These are phyloP conservation scores for Thelephora terrestris DNA, from an alignment of 1,284 basidiomycete genomes.

Conservation along the genomic window DNA sequence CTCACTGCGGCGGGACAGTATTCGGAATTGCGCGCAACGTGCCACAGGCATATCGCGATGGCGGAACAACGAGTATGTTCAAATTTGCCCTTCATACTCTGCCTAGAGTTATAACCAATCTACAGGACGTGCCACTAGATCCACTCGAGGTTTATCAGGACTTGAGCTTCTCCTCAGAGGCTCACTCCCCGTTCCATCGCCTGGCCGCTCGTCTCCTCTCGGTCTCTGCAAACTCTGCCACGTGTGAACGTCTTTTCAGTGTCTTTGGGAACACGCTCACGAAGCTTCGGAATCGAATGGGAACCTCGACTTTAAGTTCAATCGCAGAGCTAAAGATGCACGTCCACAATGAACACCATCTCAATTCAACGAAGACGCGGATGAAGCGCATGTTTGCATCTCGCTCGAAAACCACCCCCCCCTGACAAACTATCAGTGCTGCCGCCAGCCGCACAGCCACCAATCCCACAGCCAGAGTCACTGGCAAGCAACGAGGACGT, in stretches of 20 bases:
- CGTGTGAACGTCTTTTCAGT: conserved; percentile 14
- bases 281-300: conserved; percentile 11
- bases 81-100: not conserved
- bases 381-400: not conserved
- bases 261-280: conserved; percentile 11
- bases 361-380: conserved; percentile 1
- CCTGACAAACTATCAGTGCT: no score
- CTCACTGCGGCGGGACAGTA: not conserved
- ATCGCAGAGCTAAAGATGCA: conserved; percentile 14
- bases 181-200: not conserved
- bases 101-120: not conserved
- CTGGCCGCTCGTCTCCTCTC: conserved; percentile 9
- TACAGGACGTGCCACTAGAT: not conserved
- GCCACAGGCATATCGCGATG: not conserved
- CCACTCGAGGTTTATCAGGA: not conserved
- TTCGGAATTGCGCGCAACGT: not conserved
- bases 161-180: not conserved
- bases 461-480: no score
- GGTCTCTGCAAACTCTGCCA: conserved; percentile 11
- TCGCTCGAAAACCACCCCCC: not conserved
- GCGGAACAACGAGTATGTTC: not conserved
- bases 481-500: no score
- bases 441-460: no score
- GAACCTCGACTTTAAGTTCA: conserved; percentile 6
- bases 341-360: conserved; percentile 11